Evolutionary conservation across 1,139 yeast species (phyloP), one percentile per base, ranked within the genome.

Genomic region (Lodderomyces jiufengensis): DNA sequence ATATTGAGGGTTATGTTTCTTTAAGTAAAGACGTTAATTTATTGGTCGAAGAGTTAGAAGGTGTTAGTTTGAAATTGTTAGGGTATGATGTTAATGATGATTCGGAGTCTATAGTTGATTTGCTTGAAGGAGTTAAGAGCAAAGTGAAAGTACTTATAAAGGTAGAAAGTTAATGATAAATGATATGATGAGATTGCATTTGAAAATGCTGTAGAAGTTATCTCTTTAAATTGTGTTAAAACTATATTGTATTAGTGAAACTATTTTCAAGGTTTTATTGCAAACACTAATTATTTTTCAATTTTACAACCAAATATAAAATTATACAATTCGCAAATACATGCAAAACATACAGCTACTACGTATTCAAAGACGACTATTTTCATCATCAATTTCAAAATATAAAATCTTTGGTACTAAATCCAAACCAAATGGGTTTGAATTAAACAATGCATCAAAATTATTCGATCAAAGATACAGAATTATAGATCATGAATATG

Each of bases 401-500:
- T 13, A 3, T 14, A 71, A 67, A 52, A 66, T 66, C 39, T 61
- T 68, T 40, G 73, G 73, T 13, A 60, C 66, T 42, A 58, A 73
- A 5, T 18, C 20, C 5, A 18, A 18, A 18, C 5, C 5, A 42
- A 70, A 72, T 48, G 82, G 81, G 43, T 62, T 64, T 43, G 67
- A 66, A 36, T 56, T 57, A 45, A 65, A 18, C 7, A 28, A 67
- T 46, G 70, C 78, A 21, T 55, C 76, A 29, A 61, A 66, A 38
- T 69, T 73, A 43, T 72, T 77, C 70, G 70, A 75, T 43, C 83
- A 80, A 50, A 84, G 86, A 59, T 90, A 90, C 66, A 94, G 87
- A 54, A 83, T 90, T 46, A 81, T 90, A 49, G 95, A 92, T 67
- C 98, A 92, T 65, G 97, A 92, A 64, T 92, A 90, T 67, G 98